Conservation (phyloP, 169 alveolate species). For the Besnoitia besnoiti region DNA sequence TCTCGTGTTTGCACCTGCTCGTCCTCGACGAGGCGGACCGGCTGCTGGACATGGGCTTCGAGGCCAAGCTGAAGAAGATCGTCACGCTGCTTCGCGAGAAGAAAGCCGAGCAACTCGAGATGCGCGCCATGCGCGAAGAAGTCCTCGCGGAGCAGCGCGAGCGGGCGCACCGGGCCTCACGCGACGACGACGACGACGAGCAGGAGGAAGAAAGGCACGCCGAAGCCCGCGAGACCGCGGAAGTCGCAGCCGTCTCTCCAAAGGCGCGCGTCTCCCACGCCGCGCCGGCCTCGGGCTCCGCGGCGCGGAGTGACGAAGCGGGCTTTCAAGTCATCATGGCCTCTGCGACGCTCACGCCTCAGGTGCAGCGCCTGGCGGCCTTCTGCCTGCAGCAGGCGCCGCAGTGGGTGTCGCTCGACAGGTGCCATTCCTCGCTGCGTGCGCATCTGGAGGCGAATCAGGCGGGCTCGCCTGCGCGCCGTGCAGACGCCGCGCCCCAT, state of each 20-base stretch:
- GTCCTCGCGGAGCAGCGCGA: not conserved
- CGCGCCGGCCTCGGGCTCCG: no score
- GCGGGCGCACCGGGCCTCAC: no score
- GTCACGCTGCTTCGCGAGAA: constrained; percentile 19
- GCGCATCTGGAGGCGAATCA: not conserved
- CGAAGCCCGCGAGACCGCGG: not conserved
- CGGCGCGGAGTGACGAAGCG: not conserved
- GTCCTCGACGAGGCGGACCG: constrained; percentile 99
- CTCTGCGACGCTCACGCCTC: constrained; percentile 63
- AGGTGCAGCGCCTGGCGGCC: constrained; percentile 58
- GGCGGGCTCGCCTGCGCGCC: not conserved
- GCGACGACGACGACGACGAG: not conserved
- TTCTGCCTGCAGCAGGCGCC: constrained; percentile 49
- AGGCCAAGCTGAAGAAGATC: constrained; percentile 85
- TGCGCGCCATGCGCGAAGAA: not conserved
- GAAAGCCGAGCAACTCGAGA: constrained; percentile 2
- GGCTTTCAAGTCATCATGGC: constrained; percentile 52
- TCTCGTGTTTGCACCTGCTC: constrained; percentile 78
- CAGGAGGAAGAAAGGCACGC: not conserved
- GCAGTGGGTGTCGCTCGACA: constrained; percentile 20
- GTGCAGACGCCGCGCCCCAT: not conserved
- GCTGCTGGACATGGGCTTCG: constrained; percentile 96
- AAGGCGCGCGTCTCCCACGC: not conserved
- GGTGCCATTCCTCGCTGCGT: not conserved
- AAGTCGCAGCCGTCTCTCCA: not conserved